A percentile compares a stretch with the other conserved stretches of the same genome.
phyloP scores from a whole-genome alignment of 495 filamentous ascomycete genomes.

The Penicillium malachiteum region DNA sequence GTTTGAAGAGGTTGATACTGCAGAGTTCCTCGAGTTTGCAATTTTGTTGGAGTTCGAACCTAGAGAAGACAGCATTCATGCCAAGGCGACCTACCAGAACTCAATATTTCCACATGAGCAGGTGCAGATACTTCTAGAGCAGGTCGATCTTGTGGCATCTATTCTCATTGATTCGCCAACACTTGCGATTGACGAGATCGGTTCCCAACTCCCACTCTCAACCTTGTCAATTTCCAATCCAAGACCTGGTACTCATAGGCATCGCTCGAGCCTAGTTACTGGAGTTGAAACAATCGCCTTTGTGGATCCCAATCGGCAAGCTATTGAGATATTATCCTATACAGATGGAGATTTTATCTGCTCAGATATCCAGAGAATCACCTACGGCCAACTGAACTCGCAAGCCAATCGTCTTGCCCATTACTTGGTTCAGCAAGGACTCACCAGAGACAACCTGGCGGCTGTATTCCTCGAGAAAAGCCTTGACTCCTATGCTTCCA shows the following conservation, averaged over 20 bases:
- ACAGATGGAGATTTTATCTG: conserved; percentile 27
- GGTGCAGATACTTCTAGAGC: conserved; percentile 51
- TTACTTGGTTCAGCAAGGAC: conserved; percentile 46
- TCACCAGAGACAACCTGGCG: conserved; percentile 53
- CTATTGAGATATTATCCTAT: conserved; percentile 58
- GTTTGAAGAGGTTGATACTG: conserved; percentile 51
- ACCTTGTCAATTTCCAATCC: conserved; percentile 58
- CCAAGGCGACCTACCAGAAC: conserved; percentile 53
- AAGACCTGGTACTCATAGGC: conserved; percentile 9
- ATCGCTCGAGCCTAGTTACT: conserved; percentile 38
- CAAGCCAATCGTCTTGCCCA: conserved; percentile 64
- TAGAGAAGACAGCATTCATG: conserved; percentile 28
- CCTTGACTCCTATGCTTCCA: conserved; percentile 61
- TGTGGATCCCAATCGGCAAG: conserved; percentile 49
- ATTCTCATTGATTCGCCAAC: conserved; percentile 43
- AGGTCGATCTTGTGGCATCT: conserved; percentile 53
- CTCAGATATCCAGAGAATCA: conserved; percentile 41
- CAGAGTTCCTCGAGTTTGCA: conserved; percentile 70
- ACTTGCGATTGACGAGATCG: conserved; percentile 32
- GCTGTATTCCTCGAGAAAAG: conserved; percentile 72
- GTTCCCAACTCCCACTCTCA: conserved; percentile 28
- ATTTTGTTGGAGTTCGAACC: conserved; percentile 73
- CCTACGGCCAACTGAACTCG: conserved; percentile 61
- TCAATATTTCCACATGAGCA: conserved; percentile 49
- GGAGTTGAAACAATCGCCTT: conserved; percentile 54